These are phyloP conservation scores for Volutella citrinella DNA, from an alignment of 2,329 filamentous ascomycete genomes.

Conservation along the genomic window DNA sequence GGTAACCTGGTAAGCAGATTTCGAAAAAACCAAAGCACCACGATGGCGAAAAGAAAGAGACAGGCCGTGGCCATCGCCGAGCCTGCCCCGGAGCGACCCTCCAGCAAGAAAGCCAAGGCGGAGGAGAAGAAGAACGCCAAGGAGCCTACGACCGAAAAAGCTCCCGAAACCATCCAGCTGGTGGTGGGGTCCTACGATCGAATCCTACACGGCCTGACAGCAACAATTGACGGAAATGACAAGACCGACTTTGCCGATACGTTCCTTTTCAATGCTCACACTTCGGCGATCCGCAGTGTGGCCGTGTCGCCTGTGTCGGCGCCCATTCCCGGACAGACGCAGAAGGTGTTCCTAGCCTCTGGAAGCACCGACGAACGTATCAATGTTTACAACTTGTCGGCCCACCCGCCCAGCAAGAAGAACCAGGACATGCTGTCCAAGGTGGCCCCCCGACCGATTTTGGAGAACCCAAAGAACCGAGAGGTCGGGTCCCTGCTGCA, in stretches of 20 bases:
- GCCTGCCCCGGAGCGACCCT: conserved; percentile 16
- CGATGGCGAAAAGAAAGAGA: conserved; percentile 52
- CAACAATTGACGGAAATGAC: conserved; percentile 50
- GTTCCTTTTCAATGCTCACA: conserved; percentile 93
- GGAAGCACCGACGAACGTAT: conserved; percentile 92
- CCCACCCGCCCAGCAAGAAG: conserved; percentile 57
- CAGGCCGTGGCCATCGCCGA: conserved; percentile 29
- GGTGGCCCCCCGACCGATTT: conserved; percentile 68
- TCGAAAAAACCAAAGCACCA: too few species aligned
- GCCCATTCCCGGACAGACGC: conserved; percentile 56
- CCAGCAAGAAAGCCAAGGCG: conserved; percentile 29
- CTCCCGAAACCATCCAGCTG: conserved; percentile 71
- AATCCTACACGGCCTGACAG: conserved; percentile 84
- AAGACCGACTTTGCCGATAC: conserved; percentile 77
- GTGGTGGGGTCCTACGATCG: conserved; percentile 92
- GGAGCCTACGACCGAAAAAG: conserved; percentile 22
- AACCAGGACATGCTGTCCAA: conserved; percentile 61
- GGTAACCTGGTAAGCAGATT: conserved; percentile 9
- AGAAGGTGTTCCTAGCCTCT: conserved; percentile 85
- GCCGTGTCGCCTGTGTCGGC: conserved; percentile 77
- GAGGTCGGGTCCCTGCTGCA: conserved; percentile 85
- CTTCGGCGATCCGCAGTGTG: conserved; percentile 84
- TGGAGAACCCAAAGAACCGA: conserved; percentile 82
- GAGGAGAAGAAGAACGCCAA: conserved; percentile 6
- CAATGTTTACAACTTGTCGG: conserved; percentile 89